A percentile compares a stretch with the other conserved stretches of the same genome.
phyloP scores from a whole-genome alignment of 441 rosid genomes.

The Aleurites moluccanus region DNA sequence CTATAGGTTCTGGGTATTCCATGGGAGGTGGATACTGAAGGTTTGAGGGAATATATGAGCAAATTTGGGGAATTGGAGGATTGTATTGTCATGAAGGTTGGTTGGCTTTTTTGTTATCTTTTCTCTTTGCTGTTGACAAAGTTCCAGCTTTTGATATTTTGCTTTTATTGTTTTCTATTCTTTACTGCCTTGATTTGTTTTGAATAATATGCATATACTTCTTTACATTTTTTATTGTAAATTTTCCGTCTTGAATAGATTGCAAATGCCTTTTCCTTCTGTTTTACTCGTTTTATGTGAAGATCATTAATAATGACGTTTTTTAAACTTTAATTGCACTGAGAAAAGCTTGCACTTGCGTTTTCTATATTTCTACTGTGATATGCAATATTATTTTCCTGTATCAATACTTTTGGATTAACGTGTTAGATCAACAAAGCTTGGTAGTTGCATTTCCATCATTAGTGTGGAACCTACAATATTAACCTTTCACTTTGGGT shows the following conservation, averaged over 20 bases:
- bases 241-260: background rate
- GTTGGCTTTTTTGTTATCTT: background rate
- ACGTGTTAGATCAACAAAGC: background rate
- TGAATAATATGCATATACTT: background rate
- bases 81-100: slow-evolving; percentile 96
- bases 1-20: slow-evolving; percentile 90
- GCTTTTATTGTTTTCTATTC: background rate
- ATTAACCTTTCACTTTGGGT: background rate
- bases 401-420: background rate
- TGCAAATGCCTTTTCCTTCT: background rate
- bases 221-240: background rate
- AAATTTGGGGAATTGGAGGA: slow-evolving; percentile 93
- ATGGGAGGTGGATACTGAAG: slow-evolving; percentile 92
- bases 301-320: background rate
- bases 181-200: background rate
- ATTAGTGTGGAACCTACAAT: background rate
- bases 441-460: background rate
- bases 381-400: background rate
- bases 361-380: background rate
- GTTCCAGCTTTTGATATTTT: background rate
- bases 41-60: slow-evolving; percentile 86
- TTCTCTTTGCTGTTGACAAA: background rate
- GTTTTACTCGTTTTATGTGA: background rate
- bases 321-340: background rate
- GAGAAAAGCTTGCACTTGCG: background rate